Conservation (phyloP, 2,329 filamentous ascomycete species). For the Paradendryphiella salina region DNA sequence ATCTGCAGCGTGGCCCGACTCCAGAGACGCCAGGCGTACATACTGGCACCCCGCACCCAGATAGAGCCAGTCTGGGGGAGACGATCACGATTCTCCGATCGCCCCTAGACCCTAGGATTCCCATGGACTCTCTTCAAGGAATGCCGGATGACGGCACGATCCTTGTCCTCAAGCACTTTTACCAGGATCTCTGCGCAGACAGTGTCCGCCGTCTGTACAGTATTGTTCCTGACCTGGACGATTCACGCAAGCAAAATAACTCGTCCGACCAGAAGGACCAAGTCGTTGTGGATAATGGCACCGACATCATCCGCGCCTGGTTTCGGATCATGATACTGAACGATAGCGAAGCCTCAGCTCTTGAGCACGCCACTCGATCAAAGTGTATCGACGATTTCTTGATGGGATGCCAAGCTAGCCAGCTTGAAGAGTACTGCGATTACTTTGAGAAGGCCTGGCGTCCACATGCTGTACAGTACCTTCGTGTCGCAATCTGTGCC, state of each 20-base stretch:
- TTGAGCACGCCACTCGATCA: slow-evolving; percentile 31
- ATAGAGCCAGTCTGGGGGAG: not conserved
- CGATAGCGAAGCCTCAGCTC: slow-evolving; percentile 29
- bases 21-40: slow-evolving; percentile 2
- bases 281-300: slow-evolving; percentile 19
- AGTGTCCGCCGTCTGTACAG: slow-evolving; percentile 27
- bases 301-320: slow-evolving; percentile 34
- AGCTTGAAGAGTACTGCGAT: slow-evolving; percentile 36
- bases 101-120: slow-evolving; percentile 27
- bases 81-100: slow-evolving; percentile 30
- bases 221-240: slow-evolving; percentile 33
- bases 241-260: not conserved
- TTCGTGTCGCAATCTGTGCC: slow-evolving; percentile 34
- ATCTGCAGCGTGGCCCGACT: not conserved
- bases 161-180: slow-evolving; percentile 35
- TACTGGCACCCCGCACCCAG: not conserved
- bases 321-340: slow-evolving; percentile 40
- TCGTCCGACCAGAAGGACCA: slow-evolving; percentile 8
- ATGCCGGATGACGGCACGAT: slow-evolving; percentile 35
- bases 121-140: slow-evolving; percentile 22
- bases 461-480: slow-evolving; percentile 34
- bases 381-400: slow-evolving; percentile 32
- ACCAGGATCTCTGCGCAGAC: slow-evolving; percentile 29
- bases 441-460: slow-evolving; percentile 40
- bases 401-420: slow-evolving; percentile 28